These are phyloP conservation scores for Triticum urartu DNA, from an alignment of 176 grass and related monocot genomes.

Conservation along the genomic window DNA sequence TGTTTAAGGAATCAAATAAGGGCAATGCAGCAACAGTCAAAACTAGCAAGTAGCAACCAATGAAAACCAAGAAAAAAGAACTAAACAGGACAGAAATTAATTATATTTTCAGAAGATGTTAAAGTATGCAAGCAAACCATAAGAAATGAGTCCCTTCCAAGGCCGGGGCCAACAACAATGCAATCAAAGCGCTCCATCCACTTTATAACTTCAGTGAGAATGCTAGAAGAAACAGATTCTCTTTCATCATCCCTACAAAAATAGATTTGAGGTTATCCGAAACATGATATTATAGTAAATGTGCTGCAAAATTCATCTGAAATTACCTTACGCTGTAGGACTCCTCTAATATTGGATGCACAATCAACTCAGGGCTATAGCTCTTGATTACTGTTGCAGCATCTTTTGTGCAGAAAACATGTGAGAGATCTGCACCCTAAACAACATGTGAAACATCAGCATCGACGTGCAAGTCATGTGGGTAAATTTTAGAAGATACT, in stretches of 20 bases:
- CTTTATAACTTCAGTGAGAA: slow-evolving; percentile 79
- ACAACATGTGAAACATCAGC: slow-evolving; percentile 27
- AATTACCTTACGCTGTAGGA: slow-evolving; percentile 89
- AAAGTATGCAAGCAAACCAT: slow-evolving; percentile 49
- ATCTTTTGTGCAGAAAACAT: slow-evolving; percentile 97
- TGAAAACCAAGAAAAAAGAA: not conserved
- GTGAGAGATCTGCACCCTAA: slow-evolving; percentile 93
- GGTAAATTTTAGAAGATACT: slow-evolving; percentile 33
- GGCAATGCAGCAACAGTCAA: not conserved
- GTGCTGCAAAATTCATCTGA: not conserved
- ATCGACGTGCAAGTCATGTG: not conserved
- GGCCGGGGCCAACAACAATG: slow-evolving; percentile 88
- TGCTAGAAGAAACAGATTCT: slow-evolving; percentile 53
- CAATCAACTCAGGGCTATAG: slow-evolving; percentile 94
- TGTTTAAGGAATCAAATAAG: not conserved
- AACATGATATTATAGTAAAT: not conserved
- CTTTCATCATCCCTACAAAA: slow-evolving; percentile 64
- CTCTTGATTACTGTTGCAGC: slow-evolving; percentile 96
- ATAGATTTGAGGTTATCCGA: not conserved
- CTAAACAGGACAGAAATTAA: not conserved
- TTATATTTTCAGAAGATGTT: not conserved
- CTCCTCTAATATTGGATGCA: slow-evolving; percentile 90
- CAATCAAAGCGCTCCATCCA: slow-evolving; percentile 97
- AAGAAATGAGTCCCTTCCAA: slow-evolving; percentile 93
- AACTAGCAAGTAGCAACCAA: not conserved